Base-by-base conservation (phyloP, 352 stramenopile genomes). In the Phytophthora agathidicida region DNA sequence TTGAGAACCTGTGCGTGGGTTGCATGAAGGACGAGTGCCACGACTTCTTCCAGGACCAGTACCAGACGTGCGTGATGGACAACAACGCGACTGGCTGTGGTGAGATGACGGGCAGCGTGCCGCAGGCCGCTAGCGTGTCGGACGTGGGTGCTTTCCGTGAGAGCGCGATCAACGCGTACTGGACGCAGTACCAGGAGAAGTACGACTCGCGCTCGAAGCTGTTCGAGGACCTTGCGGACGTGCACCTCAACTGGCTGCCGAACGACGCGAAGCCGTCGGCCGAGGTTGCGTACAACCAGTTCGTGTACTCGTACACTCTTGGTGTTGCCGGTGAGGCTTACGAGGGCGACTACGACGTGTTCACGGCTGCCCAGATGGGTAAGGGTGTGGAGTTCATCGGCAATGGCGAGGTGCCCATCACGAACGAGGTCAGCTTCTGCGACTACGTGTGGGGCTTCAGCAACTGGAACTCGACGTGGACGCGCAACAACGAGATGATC, bases 401-500 rank as follows among this genome's bases (percentile, higher is more conserved):
- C 20, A 75, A 77, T 53, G 70, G 83, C 45, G 63, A 57, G 23
- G 64, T 86, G 27, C 73, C 75, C 0, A 31, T 86, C 45, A 86
- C 76, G 31, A 86, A 86, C 72, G 30, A 80, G 35, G 71, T 81
- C 20, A 51, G 47, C 41, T 86, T 84, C 68, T 86, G 76, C 50
- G 58, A 80, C 43, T 86, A 79, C 56, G 46, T 86, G 37, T 86
- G 76, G 76, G 46, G 38, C 39, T 86, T 64, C 64, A 70, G 50
- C 60, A 83, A 86, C 71, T 86, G 73, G 55, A 84, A 86, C 70
- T 41, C 47, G 38, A 83, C 76, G 51, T 84, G 73, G 76, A 80
- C 73, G 14, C 52, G 60, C 19, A 61, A 80, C 68, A 72, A 75
- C 71, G 60, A 83, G 36, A 60, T 63, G 47, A 78, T 86, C 27